Evolutionary conservation across 1,284 basidiomycete species (phyloP).

Genomic region (Puccinia coronata): DNA sequence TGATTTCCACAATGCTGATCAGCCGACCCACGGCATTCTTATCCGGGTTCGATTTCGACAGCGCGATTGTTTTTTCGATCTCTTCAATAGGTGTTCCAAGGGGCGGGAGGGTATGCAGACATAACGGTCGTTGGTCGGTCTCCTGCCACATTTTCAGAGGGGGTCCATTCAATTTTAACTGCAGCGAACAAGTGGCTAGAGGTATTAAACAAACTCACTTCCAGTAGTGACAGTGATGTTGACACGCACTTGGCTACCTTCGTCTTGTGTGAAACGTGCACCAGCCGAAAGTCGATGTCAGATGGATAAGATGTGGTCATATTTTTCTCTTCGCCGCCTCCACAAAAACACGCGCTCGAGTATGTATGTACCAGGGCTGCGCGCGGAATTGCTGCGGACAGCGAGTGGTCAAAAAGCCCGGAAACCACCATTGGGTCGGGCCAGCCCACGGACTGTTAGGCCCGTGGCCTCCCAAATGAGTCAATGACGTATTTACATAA

Average conservation of each 20-base stretch:
- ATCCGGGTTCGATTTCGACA: constrained; percentile 40
- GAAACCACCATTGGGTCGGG: background rate
- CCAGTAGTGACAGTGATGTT: constrained; percentile 3
- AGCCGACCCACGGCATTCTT: constrained; percentile 61
- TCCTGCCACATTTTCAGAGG: constrained; percentile 7
- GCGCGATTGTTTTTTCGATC: constrained; percentile 27
- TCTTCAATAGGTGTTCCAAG: constrained; percentile 8
- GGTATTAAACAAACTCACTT: constrained; percentile 7
- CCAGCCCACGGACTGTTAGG: background rate
- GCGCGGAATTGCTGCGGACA: background rate
- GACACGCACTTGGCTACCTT: constrained; percentile 34
- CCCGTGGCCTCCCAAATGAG: too few species aligned
- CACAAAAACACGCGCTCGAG: too few species aligned
- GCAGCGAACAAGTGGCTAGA: background rate
- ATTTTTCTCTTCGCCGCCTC: too few species aligned
- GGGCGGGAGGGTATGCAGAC: constrained; percentile 34
- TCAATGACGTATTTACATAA: too few species aligned
- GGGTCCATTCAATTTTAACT: background rate
- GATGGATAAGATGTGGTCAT: background rate
- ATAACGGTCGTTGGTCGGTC: constrained; percentile 33
- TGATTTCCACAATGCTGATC: constrained; percentile 75
- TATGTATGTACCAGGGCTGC: too few species aligned
- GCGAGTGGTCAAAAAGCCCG: too few species aligned
- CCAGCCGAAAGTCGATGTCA: constrained; percentile 28
- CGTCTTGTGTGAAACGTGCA: constrained; percentile 29